Percentiles rank a stretch among this genome's conserved stretches.
phyloP scores from a whole-genome alignment of 2,329 filamentous ascomycete genomes.

The Fusarium tjaetaba region DNA sequence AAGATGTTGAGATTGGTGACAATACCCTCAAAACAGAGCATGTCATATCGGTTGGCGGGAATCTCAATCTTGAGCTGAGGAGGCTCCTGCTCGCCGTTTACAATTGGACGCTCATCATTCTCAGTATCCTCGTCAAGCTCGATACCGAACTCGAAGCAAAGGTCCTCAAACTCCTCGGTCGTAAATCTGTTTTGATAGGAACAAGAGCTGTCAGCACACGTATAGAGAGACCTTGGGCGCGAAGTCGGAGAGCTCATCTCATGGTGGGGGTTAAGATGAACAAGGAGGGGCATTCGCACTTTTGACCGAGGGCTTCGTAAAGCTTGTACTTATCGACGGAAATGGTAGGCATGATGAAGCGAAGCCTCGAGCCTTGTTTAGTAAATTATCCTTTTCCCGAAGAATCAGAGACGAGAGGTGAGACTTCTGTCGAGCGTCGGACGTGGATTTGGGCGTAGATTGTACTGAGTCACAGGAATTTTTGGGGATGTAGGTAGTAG shows the following conservation, averaged over 20 bases:
- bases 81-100: slow-evolving; percentile 83
- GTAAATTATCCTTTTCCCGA: slow-evolving; percentile 25
- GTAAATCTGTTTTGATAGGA: slow-evolving; percentile 70
- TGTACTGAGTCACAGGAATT: slow-evolving; percentile 55
- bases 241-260: slow-evolving; percentile 29
- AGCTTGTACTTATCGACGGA: slow-evolving; percentile 95
- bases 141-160: slow-evolving; percentile 98
- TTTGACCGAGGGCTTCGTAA: slow-evolving; percentile 89
- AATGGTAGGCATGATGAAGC: slow-evolving; percentile 86
- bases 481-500: slow-evolving; percentile 43
- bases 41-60: slow-evolving; percentile 91
- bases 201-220: slow-evolving; percentile 32
- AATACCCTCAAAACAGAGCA: slow-evolving; percentile 98
- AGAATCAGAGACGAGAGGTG: slow-evolving; percentile 26
- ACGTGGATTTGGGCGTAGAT: slow-evolving; percentile 33
- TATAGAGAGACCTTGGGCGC: slow-evolving; percentile 15
- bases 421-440: slow-evolving; percentile 35
- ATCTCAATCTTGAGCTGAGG: slow-evolving; percentile 98
- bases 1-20: slow-evolving; percentile 97
- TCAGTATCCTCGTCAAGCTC: slow-evolving; percentile 97
- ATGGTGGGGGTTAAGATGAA: slow-evolving; percentile 29
- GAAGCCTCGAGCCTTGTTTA: slow-evolving; percentile 36
- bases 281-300: slow-evolving; percentile 62
- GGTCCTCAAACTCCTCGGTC: slow-evolving; percentile 92
- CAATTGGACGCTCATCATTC: slow-evolving; percentile 75